phyloP scores from a whole-genome alignment of 306 rosid species.

The Prunus salicina region DNA sequence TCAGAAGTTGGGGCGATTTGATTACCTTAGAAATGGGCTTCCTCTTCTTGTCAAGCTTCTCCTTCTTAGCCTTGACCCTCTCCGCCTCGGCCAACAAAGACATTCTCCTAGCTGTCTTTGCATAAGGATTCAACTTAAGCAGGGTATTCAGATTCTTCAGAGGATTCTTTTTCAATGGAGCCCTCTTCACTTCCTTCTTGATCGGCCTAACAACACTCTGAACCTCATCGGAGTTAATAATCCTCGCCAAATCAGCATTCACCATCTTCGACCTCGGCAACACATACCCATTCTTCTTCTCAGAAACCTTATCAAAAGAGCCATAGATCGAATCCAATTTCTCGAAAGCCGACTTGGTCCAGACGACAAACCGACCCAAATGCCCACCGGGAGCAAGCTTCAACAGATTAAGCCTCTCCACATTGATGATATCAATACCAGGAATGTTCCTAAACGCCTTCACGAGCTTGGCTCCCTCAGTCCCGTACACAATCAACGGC shows the following conservation, averaged over 20 bases:
- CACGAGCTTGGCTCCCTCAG: conserved; percentile 40
- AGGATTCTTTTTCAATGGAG: conserved; percentile 38
- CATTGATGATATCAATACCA: conserved; percentile 32
- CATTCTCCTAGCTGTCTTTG: conserved; percentile 47
- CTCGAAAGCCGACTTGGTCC: conserved; percentile 44
- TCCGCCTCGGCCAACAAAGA: conserved; percentile 38
- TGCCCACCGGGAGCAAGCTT: conserved; percentile 50
- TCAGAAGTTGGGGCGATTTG: background rate
- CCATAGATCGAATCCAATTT: conserved; percentile 45
- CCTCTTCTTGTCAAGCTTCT: conserved; percentile 39
- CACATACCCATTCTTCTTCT: conserved; percentile 44
- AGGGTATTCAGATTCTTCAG: conserved; percentile 37
- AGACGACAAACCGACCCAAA: conserved; percentile 41
- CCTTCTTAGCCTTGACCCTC: conserved; percentile 38
- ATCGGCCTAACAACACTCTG: conserved; percentile 42
- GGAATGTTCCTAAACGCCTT: conserved; percentile 41
- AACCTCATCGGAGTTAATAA: conserved; percentile 37
- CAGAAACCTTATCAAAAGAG: conserved; percentile 32
- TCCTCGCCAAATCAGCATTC: conserved; percentile 37
- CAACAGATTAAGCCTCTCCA: conserved; percentile 40
- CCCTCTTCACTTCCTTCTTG: conserved; percentile 30
- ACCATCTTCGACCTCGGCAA: conserved; percentile 41
- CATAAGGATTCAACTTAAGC: conserved; percentile 38
- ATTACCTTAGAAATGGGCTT: conserved; percentile 30
- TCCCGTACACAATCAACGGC: conserved; percentile 39